Evolutionary conservation across 768 basidiomycete genomes (phyloP).

Genomic region (Naganishia randhawae): DNA sequence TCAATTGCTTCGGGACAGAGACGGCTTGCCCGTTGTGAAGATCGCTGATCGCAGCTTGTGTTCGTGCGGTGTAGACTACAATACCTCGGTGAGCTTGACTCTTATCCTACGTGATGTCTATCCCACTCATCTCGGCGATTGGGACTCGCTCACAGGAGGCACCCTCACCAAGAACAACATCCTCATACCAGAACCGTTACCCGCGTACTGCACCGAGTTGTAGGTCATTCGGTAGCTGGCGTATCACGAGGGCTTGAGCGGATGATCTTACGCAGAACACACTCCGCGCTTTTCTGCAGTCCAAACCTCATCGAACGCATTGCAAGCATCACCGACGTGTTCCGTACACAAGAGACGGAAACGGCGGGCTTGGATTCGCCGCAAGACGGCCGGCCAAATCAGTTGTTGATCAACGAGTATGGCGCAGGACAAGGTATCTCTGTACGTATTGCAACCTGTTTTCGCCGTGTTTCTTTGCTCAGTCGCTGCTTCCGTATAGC

Average conservation of each 20-base stretch:
- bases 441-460: conserved; percentile 54
- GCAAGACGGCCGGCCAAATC: conserved; percentile 71
- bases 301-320: conserved; percentile 74
- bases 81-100: conserved; percentile 46
- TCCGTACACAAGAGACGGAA: conserved; percentile 53
- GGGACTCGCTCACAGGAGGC: conserved; percentile 61
- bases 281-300: conserved; percentile 53
- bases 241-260: not conserved
- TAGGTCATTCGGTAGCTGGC: conserved; percentile 50
- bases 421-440: conserved; percentile 87
- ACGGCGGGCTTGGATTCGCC: conserved; percentile 8
- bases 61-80: conserved; percentile 43
- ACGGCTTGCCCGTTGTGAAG: not conserved
- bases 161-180: conserved; percentile 62
- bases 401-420: conserved; percentile 90
- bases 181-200: conserved; percentile 67
- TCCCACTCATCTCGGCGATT: not conserved
- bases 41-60: not conserved
- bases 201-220: conserved; percentile 66
- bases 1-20: not conserved
- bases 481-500: conserved; percentile 54
- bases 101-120: not conserved
- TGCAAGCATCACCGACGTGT: conserved; percentile 59
- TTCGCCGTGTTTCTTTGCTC: not conserved
- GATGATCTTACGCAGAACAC: conserved; percentile 13